phyloP scores from a whole-genome alignment of 2,329 filamentous ascomycete genomes.

The Metarhizium anisopliae region DNA sequence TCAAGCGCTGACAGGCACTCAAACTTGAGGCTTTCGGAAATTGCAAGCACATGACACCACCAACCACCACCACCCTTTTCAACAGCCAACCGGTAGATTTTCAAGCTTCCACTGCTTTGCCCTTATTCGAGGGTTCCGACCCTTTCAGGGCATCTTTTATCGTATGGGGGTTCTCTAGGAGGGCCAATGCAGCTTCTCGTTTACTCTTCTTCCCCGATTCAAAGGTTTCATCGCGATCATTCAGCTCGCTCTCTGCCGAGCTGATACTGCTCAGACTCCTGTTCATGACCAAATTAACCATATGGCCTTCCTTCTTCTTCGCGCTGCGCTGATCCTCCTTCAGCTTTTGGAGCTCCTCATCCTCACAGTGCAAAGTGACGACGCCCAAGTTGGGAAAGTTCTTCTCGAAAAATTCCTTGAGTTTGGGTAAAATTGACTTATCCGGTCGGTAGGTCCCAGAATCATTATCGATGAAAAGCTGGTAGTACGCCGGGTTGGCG shows the following conservation, averaged over 20 bases:
- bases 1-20: background rate
- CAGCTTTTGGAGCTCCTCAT: constrained; percentile 61
- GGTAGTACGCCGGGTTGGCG: constrained; percentile 52
- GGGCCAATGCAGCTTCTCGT: constrained; percentile 41
- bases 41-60: background rate
- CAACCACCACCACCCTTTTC: background rate
- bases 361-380: constrained; percentile 68
- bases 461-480: constrained; percentile 91
- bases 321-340: constrained; percentile 66
- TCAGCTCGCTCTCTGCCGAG: constrained; percentile 44
- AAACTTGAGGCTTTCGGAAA: background rate
- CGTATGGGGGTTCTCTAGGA: constrained; percentile 39
- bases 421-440: constrained; percentile 60
- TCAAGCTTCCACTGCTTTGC: background rate
- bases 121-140: constrained; percentile 16
- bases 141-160: constrained; percentile 28
- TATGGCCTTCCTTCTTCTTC: constrained; percentile 56
- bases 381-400: constrained; percentile 75
- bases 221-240: constrained; percentile 31
- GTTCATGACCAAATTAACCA: constrained; percentile 48
- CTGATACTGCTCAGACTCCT: constrained; percentile 43
- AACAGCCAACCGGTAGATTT: no score
- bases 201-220: constrained; percentile 37
- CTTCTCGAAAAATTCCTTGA: constrained; percentile 59
- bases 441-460: constrained; percentile 89